Evolutionary conservation across 2,329 filamentous ascomycete species (phyloP), one percentile per base, ranked within the genome.

Genomic region (Penicillium digitatum): DNA sequence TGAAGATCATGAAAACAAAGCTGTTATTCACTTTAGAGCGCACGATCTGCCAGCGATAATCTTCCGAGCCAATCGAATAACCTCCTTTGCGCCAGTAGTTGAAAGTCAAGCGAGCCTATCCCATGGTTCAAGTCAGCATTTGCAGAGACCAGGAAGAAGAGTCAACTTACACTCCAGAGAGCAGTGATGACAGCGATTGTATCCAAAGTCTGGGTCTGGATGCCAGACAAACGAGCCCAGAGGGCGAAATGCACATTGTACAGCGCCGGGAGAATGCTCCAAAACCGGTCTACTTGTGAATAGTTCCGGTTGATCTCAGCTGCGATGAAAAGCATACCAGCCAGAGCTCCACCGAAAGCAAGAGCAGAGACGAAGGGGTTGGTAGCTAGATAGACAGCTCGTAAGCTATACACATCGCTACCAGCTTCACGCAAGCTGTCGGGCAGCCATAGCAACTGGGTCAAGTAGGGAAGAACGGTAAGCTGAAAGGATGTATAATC

Each of bases 51-150:
- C 94, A 99, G 75, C 94, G 84, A 73, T 99, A 99, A 73, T 99
- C 94, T 74, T 99, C 93, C 16, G 88, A 92, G 35, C 94, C 93
- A 60, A 92, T 80, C 16, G 81, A 78, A 72, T 99, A 99, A 24
- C 94, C 94, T 37, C 94, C 94, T 72, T 90, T 95, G 55, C 94
- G 87, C 87, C 89, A 96, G 77, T 96, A 99, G 76, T 99, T 99
- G 79, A 84, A 97, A 3, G 93, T 97, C 74, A 99, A 78, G 11
- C 94, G 88, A 55, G 77, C 71, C 89, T 91, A 62, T 44, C 69
- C 66, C 49, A 56, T 39, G 22, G 47, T 48, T 48, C 32, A 11
- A 39, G 11, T 35, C 26, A 42, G 45, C 24, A 32, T 20, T 46
- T 46, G 9, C 0, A 20, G 16, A 22, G 20, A 6, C 5, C 7